Base-by-base conservation (phyloP, 495 filamentous ascomycete genomes). In the Xylaria palmicola region DNA sequence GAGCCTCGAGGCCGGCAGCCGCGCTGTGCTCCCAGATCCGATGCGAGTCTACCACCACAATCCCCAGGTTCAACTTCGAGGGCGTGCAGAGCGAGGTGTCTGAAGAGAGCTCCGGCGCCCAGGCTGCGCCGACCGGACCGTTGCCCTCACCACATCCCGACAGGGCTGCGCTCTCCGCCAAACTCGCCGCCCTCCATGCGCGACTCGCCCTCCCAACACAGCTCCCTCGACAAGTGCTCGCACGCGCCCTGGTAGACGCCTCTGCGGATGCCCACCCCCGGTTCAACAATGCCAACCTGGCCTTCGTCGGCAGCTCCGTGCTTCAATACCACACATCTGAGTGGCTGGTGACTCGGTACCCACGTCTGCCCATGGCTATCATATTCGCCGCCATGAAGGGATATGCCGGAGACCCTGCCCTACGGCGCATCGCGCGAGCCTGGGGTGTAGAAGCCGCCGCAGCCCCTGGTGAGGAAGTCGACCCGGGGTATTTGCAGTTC, bases 401-500 rank as follows among this genome's bases (percentile, higher is more conserved):
- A 24, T 97, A 90, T 73, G 82, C 85, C 45, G 93, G 94, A 3
- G 78, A 82, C 6, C 82, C 83, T 55, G 82, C 91, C 0, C 83
- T 98, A 20, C 75, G 84, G 26, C 75, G 83, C 1, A 82, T 97
- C 60, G 82, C 88, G 0, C 75, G 79, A 34, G 90, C 92, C 74
- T 98, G 94, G 93, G 94, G 95, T 75, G 84, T 97, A 15, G 93
- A 98, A 66, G 67, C 77, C 37, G 94, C 90, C 15, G 88, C 90
- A 7, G 85, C 83, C 34, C 93, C 94, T 0, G 93, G 92, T 20
- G 87, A 84, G 45, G 91, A 98, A 75, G 93, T 98, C 56, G 93
- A 98, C 73, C 89, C 93, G 1, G 95, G 94, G 9, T 77, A 93
- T n/a, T 81, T 98, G 40, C 95, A 98, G 72, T 94, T 90, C 75